Base-by-base conservation (phyloP, 2,329 filamentous ascomycete genomes). In the Fonsecaea monophora region DNA sequence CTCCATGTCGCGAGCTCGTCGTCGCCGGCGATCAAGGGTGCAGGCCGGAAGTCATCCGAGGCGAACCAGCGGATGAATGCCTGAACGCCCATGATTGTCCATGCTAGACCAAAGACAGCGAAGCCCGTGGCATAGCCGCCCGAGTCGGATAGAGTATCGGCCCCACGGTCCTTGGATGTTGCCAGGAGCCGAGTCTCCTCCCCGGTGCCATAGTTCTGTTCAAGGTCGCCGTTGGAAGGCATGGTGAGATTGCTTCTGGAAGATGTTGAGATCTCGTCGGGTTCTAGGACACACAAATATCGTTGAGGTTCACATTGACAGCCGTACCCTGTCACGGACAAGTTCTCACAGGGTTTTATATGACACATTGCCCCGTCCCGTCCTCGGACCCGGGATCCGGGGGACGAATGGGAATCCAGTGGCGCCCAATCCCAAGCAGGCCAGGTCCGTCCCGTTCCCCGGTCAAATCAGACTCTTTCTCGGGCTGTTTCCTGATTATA, bases 1-100 rank as follows among this genome's bases (percentile, higher is more conserved):
- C 54, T 57, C 54, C 54, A 57, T 21, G 37, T 57, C 30, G 54
- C 54, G 54, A 57, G 37, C 37, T 57, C 21, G n/a, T 57, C 54
- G 15, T 57, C 54, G 18, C 54, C 54, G 1, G 12, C 54, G 13
- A 57, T 12, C 18, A 57, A 40, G 7, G 54, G 54, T 57, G 54
- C 54, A 25, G 54, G 54, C 6, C 30, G 32, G 54, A 57, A 57
- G 32, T 57, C 54, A 21, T 57, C 34, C 4, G 54, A 57, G 2
- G n/a, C n/a, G 30, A 57, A 15, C 54, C 54, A 57, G 12, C 54
- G 32, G 13, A 57, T 25, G 37, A 57, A 37, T 35, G 54, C 54
- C 38, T 57, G 54, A 6, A 37, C 12, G 18, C 54, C 18, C 54
- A 40, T 57, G 37, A 57, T 57, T n/a, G 54, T 57, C 54, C 54